Conservation (phyloP, 352 stramenopile genomes). For the Peronospora destructor region DNA sequence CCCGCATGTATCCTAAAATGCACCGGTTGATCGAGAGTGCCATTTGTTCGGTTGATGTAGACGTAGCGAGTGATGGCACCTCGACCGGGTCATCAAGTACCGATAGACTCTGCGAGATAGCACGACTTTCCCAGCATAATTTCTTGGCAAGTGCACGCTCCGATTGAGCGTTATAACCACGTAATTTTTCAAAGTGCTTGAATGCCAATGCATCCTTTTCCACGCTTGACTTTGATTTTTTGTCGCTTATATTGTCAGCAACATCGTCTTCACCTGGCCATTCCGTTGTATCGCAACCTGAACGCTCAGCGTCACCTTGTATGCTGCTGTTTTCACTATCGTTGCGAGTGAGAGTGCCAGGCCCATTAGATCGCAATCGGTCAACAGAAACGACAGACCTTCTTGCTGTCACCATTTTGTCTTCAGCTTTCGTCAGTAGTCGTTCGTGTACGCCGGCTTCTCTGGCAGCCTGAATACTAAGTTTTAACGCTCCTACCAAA, state of each 20-base stretch:
- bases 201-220: conserved; percentile 54
- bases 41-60: conserved; percentile 34
- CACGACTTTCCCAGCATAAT: conserved; percentile 57
- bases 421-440: conserved; percentile 52
- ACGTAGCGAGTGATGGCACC: conserved; percentile 18
- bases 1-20: conserved; percentile 92
- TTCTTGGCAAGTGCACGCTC: conserved; percentile 42
- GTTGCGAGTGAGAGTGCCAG: conserved; percentile 16
- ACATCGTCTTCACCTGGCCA: conserved; percentile 35
- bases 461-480: conserved; percentile 50
- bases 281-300: conserved; percentile 40
- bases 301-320: conserved; percentile 11
- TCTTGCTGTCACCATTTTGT: conserved; percentile 37
- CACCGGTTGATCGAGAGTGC: conserved; percentile 88
- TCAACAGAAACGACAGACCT: conserved; percentile 19
- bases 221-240: conserved; percentile 25
- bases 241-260: conserved; percentile 26
- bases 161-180: conserved; percentile 46
- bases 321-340: conserved; percentile 26
- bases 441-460: conserved; percentile 53
- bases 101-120: conserved; percentile 53
- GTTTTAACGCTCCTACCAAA: conserved; percentile 41
- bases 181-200: conserved; percentile 61
- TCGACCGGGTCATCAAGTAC: conserved; percentile 39
- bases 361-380: conserved; percentile 20